phyloP scores from a whole-genome alignment of 2,329 filamentous ascomycete genomes.

The Alternaria brassicae region DNA sequence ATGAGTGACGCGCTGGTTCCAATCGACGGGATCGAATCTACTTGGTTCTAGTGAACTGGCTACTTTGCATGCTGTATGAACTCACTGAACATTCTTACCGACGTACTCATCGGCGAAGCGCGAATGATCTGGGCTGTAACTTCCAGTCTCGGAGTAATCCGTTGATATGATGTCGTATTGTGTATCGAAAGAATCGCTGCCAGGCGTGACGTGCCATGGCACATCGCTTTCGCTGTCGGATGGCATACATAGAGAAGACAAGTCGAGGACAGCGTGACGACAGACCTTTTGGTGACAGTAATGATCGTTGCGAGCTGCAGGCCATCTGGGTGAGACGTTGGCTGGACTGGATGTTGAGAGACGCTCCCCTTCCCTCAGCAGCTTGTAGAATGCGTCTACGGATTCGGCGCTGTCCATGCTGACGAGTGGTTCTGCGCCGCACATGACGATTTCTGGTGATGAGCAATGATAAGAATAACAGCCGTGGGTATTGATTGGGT shows the following conservation, averaged over 20 bases:
- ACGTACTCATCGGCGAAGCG: background rate
- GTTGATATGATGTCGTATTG: background rate
- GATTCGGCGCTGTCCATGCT: background rate
- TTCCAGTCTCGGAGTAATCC: background rate
- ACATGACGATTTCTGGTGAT: background rate
- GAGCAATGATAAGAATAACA: background rate
- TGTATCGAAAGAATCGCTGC: background rate
- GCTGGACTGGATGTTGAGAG: background rate
- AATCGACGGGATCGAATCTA: background rate
- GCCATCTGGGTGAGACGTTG: background rate
- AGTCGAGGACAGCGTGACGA: background rate
- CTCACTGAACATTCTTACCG: background rate
- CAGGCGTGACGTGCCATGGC: background rate
- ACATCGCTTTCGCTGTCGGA: background rate
- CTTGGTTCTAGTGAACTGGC: background rate
- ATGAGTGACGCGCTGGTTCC: background rate
- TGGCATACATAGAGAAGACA: background rate
- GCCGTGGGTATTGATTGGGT: background rate
- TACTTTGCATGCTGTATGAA: background rate
- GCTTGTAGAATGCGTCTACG: background rate
- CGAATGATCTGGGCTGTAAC: background rate
- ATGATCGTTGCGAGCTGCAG: conserved; percentile 5
- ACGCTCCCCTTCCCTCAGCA: background rate
- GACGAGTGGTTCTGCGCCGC: background rate
- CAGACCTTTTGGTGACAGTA: background rate